Base-by-base conservation (phyloP, 192 early-diverging fungal genomes). In the Gryganskiella cystojenkinii region DNA sequence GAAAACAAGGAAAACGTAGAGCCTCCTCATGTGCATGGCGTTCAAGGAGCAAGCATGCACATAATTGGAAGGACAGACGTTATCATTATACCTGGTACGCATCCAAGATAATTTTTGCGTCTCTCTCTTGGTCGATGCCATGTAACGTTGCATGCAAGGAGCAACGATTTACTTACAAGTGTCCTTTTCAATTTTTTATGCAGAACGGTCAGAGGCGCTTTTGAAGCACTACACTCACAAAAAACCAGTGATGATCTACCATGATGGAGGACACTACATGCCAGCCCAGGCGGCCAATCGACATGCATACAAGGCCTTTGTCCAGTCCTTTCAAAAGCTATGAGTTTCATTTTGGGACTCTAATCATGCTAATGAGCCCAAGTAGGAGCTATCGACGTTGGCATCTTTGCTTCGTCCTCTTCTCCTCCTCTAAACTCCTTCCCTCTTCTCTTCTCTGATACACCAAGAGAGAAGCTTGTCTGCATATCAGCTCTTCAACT, bases 21-120 rank as follows among this genome's bases (percentile, higher is more conserved):
- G 2, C 56, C 66, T 6, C 37, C 62, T 27, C 35, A 22, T 45
- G 25, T 78, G 9, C 40, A 60, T 47, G 74, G 74, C 9, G 74
- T 78, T n/a, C 74, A 78, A 33, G 74, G 74, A 27, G 54, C 74
- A 0, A 78, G 74, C 27, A 54, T 78, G 74, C 74, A 78, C 58
- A 60, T 78, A 42, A 69, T 78, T 54, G 74, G 74, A 27, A 40
- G 61, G 4, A 64, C 22, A 8, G 74, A 78, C 52, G 74, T 78
- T 54, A 78, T 78, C 31, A 78, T 78, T 37, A 47, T 56, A 56
- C 66, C 65, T 52, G 72, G 72, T 76, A 67, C n/a, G 27, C 28
- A 14, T 35, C 19, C 22, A 4, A 8, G 17, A 5, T 8, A 42
- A 7, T 56, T 56, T 30, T 4, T 25, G 5, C 19, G 1, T 50